Conservation (phyloP, 2,329 filamentous ascomycete genomes). For the Colletotrichum musae region DNA sequence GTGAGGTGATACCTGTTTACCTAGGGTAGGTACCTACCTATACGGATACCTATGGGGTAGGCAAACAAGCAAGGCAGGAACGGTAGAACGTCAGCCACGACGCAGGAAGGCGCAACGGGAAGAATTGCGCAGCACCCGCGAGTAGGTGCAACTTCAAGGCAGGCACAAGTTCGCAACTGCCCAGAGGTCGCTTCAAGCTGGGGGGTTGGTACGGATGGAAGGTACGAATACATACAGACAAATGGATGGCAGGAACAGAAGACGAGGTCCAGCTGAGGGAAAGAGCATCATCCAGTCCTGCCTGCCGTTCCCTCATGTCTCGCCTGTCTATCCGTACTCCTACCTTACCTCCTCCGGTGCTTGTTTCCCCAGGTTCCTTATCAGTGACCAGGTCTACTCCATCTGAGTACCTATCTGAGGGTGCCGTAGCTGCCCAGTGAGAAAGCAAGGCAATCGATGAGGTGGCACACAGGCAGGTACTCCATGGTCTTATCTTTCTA, state of each 20-base stretch:
- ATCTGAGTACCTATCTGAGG: not conserved
- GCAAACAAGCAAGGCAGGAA: constrained; percentile 6
- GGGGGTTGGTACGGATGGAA: too few species aligned
- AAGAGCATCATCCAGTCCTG: too few species aligned
- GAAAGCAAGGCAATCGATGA: not conserved
- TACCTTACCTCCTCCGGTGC: constrained; percentile 4
- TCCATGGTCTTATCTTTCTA: constrained; percentile 10
- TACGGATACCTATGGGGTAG: not conserved
- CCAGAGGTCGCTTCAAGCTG: not conserved
- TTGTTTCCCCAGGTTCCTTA: constrained; percentile 25
- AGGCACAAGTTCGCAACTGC: not conserved
- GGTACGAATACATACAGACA: too few species aligned
- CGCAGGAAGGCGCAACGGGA: not conserved
- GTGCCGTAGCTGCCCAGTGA: constrained; percentile 2
- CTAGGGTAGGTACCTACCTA: too few species aligned
- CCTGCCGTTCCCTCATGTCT: not conserved
- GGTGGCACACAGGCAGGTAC: constrained; percentile 14
- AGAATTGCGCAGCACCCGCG: not conserved
- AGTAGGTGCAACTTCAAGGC: not conserved
- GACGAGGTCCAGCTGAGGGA: not conserved
- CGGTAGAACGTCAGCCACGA: not conserved
- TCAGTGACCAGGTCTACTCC: constrained; percentile 11
- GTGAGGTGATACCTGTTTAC: not conserved
- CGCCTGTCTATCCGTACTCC: constrained; percentile 3
- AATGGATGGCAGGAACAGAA: too few species aligned